Evolutionary conservation across 768 basidiomycete genomes (phyloP).

Genomic region (Podaxis rugospora): DNA sequence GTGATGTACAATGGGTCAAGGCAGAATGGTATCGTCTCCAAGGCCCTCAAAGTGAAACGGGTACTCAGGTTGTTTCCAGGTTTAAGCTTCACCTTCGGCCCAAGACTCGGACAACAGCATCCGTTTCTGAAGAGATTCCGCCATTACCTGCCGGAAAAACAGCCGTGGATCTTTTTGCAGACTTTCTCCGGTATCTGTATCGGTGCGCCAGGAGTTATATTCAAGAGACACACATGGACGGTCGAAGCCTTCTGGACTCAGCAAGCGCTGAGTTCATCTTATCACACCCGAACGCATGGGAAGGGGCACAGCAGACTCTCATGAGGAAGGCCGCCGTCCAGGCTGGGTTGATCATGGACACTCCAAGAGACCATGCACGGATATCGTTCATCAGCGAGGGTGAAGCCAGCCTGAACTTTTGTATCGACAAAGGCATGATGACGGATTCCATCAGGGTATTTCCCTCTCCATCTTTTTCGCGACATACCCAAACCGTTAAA

Average conservation of each 20-base stretch:
- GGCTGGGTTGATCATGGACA: conserved; percentile 38
- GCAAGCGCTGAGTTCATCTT: conserved; percentile 34
- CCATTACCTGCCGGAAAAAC: conserved; percentile 32
- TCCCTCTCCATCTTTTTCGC: too few relatives aligned
- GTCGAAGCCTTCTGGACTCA: conserved; percentile 20
- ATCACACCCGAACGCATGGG: conserved; percentile 55
- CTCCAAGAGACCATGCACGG: conserved; percentile 27
- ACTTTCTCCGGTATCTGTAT: conserved; percentile 38
- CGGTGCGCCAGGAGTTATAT: conserved; percentile 32
- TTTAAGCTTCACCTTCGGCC: background rate
- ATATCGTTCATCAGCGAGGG: conserved; percentile 51
- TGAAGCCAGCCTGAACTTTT: conserved; percentile 52
- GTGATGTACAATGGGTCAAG: background rate
- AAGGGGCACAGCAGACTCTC: conserved; percentile 42
- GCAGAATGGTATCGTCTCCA: background rate
- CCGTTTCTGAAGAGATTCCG: conserved; percentile 3
- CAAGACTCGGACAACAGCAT: background rate
- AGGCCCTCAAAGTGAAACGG: too few relatives aligned
- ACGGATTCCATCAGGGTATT: conserved; percentile 10
- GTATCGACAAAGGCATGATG: conserved; percentile 18
- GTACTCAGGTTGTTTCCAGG: background rate
- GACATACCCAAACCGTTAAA: background rate
- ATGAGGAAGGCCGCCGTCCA: conserved; percentile 42
- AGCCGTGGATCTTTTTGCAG: conserved; percentile 31
- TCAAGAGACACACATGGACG: conserved; percentile 31